A percentile compares a stretch with the other conserved stretches of the same genome.
phyloP scores from a whole-genome alignment of 768 basidiomycete species.

The Collybia nuda region DNA sequence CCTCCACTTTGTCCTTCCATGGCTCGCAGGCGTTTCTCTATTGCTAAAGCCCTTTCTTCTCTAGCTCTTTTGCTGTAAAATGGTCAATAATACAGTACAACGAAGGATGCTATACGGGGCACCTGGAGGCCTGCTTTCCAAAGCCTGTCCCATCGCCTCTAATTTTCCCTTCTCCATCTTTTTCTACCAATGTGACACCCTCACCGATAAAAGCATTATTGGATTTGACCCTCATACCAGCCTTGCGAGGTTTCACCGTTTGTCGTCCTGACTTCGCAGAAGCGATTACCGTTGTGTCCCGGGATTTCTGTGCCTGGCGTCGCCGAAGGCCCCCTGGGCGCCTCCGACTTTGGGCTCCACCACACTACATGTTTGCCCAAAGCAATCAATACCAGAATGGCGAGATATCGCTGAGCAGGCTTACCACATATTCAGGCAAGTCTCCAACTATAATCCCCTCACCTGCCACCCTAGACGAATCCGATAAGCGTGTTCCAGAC shows the following conservation, averaged over 20 bases:
- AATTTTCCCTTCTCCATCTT: conserved; percentile 24
- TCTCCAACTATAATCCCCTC: conserved; percentile 54
- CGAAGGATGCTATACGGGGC: conserved; percentile 6
- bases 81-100: not conserved
- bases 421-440: conserved; percentile 77
- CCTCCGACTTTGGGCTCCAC: conserved; percentile 69
- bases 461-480: conserved; percentile 56
- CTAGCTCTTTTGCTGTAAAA: conserved; percentile 68
- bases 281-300: conserved; percentile 37
- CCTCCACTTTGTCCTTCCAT: conserved; percentile 34
- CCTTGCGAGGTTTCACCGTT: conserved; percentile 67
- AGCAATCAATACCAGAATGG: not conserved
- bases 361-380: conserved; percentile 50
- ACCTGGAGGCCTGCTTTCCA: conserved; percentile 72
- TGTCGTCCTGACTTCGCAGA: conserved; percentile 61
- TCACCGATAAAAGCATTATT: conserved; percentile 59
- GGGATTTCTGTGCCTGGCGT: conserved; percentile 28
- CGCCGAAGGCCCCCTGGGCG: conserved; percentile 52
- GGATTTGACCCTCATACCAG: conserved; percentile 65
- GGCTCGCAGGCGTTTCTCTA: conserved; percentile 56
- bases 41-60: conserved; percentile 77
- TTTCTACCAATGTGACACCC: conserved; percentile 53
- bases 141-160: conserved; percentile 59
- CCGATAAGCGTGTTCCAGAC: conserved; percentile 66
- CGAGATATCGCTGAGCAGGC: conserved; percentile 4